Conservation (phyloP, 805 yeast species). For the Saccharomycopsis fibuligera region DNA sequence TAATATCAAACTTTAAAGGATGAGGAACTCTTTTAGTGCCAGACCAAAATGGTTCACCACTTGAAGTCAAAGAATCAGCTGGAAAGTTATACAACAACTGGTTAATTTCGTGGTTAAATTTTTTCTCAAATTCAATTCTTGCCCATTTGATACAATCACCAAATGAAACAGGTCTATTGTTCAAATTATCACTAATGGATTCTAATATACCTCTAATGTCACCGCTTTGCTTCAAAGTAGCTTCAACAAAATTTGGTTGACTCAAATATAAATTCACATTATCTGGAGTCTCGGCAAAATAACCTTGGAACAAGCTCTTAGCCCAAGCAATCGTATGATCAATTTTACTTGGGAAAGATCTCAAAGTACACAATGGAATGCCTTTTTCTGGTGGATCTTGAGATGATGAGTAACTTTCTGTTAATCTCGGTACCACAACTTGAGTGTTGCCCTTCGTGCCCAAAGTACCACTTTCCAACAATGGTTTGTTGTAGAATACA, state of each 20-base stretch:
- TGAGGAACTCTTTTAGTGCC: conserved; percentile 96
- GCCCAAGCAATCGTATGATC: conserved; percentile 99
- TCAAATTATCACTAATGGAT: conserved; percentile 68
- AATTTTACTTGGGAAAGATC: conserved; percentile 96
- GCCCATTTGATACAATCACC: conserved; percentile 97
- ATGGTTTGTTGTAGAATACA: conserved; percentile 83
- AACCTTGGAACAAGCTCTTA: conserved; percentile 87
- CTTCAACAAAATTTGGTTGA: conserved; percentile 90
- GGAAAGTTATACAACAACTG: conserved; percentile 95
- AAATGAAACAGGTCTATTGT: conserved; percentile 78
- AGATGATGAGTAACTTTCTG: conserved; percentile 93
- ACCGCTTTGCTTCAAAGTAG: conserved; percentile 83
- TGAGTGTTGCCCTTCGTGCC: conserved; percentile 99
- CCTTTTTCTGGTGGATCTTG: conserved; percentile 99
- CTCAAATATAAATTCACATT: conserved; percentile 85
- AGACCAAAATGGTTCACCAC: conserved; percentile 94
- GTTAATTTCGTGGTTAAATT: conserved; percentile 77
- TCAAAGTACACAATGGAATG: conserved; percentile 92
- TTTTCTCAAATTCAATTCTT: conserved; percentile 76
- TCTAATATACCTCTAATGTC: conserved; percentile 85
- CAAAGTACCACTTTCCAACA: conserved; percentile 92
- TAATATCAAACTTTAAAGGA: conserved; percentile 71
- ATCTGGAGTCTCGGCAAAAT: conserved; percentile 85
- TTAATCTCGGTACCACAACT: conserved; percentile 86
- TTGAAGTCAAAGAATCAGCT: conserved; percentile 80